Base-by-base conservation (phyloP, 371 early-diverging fungal species). In the Chytridium lagenaria region DNA sequence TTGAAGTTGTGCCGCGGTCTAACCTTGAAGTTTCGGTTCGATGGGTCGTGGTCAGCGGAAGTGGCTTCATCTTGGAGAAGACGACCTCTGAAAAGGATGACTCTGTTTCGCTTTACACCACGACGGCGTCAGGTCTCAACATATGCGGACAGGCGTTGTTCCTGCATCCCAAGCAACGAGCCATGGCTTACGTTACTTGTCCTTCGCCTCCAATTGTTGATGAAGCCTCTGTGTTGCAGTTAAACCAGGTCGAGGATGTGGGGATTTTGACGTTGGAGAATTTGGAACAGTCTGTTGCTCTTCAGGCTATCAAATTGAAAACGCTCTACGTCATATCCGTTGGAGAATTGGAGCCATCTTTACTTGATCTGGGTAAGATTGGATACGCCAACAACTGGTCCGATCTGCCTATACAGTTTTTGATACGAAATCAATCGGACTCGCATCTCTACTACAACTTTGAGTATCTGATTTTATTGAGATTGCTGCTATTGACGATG, bases 341-440 rank as follows among this genome's bases (percentile, higher is more conserved):
- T 3, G 91, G 87, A 0, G 86, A 86, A 22, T 72, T 93, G 1
- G 81, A 78, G 0, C 86, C 88, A 10, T 70, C 83, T 1, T 74
- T 81, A 12, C 81, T 92, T 5, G 89, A 94, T 59, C 68, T 95
- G 1, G 94, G 94, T 1, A 91, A 90, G 69, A 89, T 93, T 52
- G 93, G 95, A 0, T 89, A 93, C 71, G 80, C 85, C 40, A 91
- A 90, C 63, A 88, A 89, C 0, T 93, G 93, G 92, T 84, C 88
- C 50, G 84, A 85, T 12, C 86, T 84, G 23, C 78, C 78, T 44
- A 86, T 92, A 68, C 75, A 78, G 26, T 90, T 93, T 75, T 80
- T 84, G 15, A 74, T 93, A 22, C 77, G 79, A 7, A 94, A 94
- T 71, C 40, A 81, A 16, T 86, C 92, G 0, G 91, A 91, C 38